phyloP scores from a whole-genome alignment of 108 stramenopile species.

The Seminavis robusta region DNA sequence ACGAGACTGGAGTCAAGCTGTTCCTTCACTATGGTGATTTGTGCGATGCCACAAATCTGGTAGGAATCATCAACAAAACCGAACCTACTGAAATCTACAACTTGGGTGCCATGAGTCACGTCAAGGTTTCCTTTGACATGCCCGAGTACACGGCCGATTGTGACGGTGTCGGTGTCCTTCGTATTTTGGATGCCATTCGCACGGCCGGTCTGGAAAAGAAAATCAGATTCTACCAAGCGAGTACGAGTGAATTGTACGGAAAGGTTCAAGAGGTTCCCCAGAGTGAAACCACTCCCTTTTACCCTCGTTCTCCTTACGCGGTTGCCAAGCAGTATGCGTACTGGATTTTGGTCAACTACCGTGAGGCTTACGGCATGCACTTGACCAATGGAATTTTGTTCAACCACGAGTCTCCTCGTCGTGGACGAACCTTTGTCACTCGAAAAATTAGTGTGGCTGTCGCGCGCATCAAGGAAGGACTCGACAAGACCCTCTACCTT shows the following conservation, averaged over 20 bases:
- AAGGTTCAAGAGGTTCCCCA: constrained; percentile 98
- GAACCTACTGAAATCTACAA: constrained; percentile 98
- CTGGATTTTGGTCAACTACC: constrained; percentile 99
- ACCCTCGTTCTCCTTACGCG: constrained; percentile 99
- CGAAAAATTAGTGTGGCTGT: constrained; percentile 97
- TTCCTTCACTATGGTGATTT: constrained; percentile 99
- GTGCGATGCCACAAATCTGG: constrained; percentile 97
- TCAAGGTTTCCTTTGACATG: constrained; percentile 99
- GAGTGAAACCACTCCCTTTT: constrained; percentile 98
- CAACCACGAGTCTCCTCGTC: constrained; percentile 98
- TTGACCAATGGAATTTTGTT: constrained; percentile 96
- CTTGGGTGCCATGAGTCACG: constrained; percentile 99
- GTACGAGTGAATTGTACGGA: constrained; percentile 97
- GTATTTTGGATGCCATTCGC: constrained; percentile 98
- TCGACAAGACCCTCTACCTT: constrained; percentile 89
- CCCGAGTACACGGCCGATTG: constrained; percentile 99
- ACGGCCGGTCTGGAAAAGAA: constrained; percentile 84
- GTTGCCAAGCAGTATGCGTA: constrained; percentile 99
- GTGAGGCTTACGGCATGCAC: constrained; percentile 98
- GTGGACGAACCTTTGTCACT: constrained; percentile 98
- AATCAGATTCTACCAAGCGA: constrained; percentile 94
- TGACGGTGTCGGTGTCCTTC: constrained; percentile 97
- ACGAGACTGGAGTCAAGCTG: constrained; percentile 92
- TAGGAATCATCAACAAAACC: constrained; percentile 83
- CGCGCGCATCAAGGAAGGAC: constrained; percentile 80